These are phyloP conservation scores for Rhizopus arrhizus DNA, from an alignment of 371 early-diverging fungal genomes.

Conservation along the genomic window DNA sequence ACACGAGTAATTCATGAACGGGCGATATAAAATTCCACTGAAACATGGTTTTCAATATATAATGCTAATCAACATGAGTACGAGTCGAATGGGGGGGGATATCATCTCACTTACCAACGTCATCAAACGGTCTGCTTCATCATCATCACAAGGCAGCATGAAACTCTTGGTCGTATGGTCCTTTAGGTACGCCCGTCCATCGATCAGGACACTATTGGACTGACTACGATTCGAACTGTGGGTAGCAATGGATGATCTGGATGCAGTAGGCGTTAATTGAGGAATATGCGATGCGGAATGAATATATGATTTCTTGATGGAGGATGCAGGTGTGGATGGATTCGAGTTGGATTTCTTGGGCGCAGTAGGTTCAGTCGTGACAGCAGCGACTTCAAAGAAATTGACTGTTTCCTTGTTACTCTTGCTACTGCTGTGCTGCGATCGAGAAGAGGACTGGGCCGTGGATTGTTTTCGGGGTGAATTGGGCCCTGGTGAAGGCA, in stretches of 20 bases:
- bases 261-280: neutral
- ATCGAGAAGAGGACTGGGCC: neutral
- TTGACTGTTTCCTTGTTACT: conserved; percentile 9
- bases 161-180: conserved; percentile 16
- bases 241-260: conserved; percentile 7
- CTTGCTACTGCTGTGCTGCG: neutral
- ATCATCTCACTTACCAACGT: conserved; percentile 38
- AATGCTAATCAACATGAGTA: conserved; percentile 31
- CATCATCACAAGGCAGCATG: conserved; percentile 41
- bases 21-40: conserved; percentile 41
- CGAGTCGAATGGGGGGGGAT: too few species aligned
- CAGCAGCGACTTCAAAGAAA: conserved; percentile 28
- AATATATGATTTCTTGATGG: conserved; percentile 17
- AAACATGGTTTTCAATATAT: conserved; percentile 42
- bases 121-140: conserved; percentile 46
- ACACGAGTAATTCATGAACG: conserved; percentile 11
- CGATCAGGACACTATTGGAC: conserved; percentile 3
- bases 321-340: conserved; percentile 13
- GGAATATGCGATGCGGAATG: conserved; percentile 5
- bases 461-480: conserved; percentile 14
- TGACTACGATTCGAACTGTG: conserved; percentile 1
- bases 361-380: conserved; percentile 13
- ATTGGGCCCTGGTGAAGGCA: neutral
- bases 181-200: conserved; percentile 18
- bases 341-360: conserved; percentile 12